Conservation (phyloP, 352 stramenopile species). For the Phytopythium chamaehyphon region DNA sequence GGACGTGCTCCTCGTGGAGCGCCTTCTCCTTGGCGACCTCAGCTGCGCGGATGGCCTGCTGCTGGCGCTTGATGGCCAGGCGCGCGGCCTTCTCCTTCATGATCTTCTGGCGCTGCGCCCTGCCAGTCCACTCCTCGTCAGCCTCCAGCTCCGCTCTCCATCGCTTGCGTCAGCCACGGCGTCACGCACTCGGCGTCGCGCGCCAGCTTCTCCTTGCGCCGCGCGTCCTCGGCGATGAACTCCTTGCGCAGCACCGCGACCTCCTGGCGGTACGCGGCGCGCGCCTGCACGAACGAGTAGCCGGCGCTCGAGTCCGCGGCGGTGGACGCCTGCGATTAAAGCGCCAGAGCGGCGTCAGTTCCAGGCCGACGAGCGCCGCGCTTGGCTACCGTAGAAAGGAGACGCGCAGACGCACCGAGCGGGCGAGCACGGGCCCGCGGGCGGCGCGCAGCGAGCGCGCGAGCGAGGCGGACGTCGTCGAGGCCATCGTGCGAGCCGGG, state of each 20-base stretch:
- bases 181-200: conserved; percentile 76
- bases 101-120: conserved; percentile 73
- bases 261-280: conserved; percentile 64
- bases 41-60: conserved; percentile 77
- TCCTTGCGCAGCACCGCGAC: conserved; percentile 61
- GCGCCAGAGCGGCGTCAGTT: not conserved
- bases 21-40: conserved; percentile 80
- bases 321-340: conserved; percentile 35
- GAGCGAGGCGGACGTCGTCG: conserved; percentile 20
- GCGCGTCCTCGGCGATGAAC: conserved; percentile 69
- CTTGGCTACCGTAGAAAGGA: not conserved
- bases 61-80: conserved; percentile 85
- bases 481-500: conserved; percentile 6
- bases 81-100: conserved; percentile 85
- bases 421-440: conserved; percentile 15
- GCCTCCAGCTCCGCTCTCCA: conserved; percentile 1
- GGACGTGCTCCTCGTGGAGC: conserved; percentile 73
- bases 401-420: conserved; percentile 18
- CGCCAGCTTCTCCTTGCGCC: conserved; percentile 73
- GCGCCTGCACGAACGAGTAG: conserved; percentile 77
- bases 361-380: not conserved
- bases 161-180: not conserved
- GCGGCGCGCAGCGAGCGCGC: conserved; percentile 23
- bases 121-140: conserved; percentile 11
- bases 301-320: conserved; percentile 29